Evolutionary conservation across 345 rosid species (phyloP).

Genomic region (Populus ilicifolia): DNA sequence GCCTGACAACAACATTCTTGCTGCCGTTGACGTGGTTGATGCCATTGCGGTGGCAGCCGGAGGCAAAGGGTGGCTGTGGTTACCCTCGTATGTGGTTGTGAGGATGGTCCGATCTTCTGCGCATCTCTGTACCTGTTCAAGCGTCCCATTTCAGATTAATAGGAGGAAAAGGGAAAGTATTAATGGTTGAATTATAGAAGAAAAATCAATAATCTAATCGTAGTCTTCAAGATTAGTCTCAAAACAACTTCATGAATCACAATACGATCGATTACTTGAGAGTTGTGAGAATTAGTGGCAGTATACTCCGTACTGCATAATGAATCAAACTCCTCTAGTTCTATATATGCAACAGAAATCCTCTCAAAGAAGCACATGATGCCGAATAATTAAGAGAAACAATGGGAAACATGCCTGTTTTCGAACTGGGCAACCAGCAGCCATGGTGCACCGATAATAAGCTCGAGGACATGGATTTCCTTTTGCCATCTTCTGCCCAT

Average conservation of each 20-base stretch:
- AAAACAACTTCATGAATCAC: neutral
- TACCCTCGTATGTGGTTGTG: constrained; percentile 88
- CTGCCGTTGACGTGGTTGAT: constrained; percentile 84
- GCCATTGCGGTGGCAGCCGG: constrained; percentile 94
- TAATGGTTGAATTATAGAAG: neutral
- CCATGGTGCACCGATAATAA: constrained; percentile 77
- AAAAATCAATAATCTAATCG: neutral
- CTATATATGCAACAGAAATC: neutral
- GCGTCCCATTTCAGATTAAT: neutral
- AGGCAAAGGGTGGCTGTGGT: constrained; percentile 92
- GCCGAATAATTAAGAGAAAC: neutral
- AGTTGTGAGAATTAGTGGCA: neutral
- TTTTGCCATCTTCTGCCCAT: constrained; percentile 78
- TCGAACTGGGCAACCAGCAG: constrained; percentile 73
- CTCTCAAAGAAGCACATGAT: neutral
- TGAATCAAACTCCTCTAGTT: neutral
- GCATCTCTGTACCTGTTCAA: constrained; percentile 76
- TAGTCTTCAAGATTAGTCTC: neutral
- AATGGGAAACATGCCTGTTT: constrained; percentile 44
- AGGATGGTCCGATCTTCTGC: constrained; percentile 81
- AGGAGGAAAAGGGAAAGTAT: neutral
- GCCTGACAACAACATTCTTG: constrained; percentile 75
- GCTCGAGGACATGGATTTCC: constrained; percentile 85
- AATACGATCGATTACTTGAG: too few species aligned
- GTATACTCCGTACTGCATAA: neutral